phyloP scores from a whole-genome alignment of 768 basidiomycete genomes.

The Sporobolomyces pararoseus region DNA sequence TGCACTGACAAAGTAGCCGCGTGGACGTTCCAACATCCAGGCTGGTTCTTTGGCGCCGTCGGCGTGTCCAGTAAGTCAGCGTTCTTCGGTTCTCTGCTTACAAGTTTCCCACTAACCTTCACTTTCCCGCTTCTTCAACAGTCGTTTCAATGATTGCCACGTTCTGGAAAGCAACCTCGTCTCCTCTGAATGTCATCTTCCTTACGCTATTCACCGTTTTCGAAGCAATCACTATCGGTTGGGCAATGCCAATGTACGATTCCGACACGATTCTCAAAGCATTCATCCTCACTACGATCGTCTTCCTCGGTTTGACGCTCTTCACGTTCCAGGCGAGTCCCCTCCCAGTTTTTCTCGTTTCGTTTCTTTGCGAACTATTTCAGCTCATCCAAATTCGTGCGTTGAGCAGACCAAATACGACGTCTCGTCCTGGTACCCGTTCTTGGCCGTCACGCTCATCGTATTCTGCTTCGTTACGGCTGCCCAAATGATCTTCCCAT shows the following conservation, averaged over 20 bases:
- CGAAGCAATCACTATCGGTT: conserved; percentile 87
- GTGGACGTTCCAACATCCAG: conserved; percentile 49
- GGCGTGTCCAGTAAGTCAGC: conserved; percentile 24
- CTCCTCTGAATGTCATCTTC: conserved; percentile 80
- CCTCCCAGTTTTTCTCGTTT: background rate
- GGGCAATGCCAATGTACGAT: conserved; percentile 71
- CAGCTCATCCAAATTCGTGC: background rate
- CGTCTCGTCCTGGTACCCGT: conserved; percentile 86
- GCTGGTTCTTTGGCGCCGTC: conserved; percentile 47
- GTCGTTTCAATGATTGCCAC: conserved; percentile 73
- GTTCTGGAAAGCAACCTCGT: conserved; percentile 88
- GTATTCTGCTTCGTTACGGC: conserved; percentile 49
- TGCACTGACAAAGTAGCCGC: conserved; percentile 51
- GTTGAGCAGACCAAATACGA: conserved; percentile 67
- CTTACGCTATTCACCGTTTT: conserved; percentile 81
- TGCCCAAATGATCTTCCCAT: conserved; percentile 81
- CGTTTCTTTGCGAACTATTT: conserved; percentile 10
- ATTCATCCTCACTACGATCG: conserved; percentile 81
- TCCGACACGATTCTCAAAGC: conserved; percentile 72
- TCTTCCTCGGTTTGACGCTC: conserved; percentile 87
- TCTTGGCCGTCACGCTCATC: conserved; percentile 68
- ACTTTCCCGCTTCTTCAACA: conserved; percentile 43
- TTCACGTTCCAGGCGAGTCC: conserved; percentile 80
- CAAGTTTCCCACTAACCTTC: background rate
- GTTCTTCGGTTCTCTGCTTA: background rate